Conservation (phyloP, 192 early-diverging fungal genomes). For the Oehlia diaphana region DNA sequence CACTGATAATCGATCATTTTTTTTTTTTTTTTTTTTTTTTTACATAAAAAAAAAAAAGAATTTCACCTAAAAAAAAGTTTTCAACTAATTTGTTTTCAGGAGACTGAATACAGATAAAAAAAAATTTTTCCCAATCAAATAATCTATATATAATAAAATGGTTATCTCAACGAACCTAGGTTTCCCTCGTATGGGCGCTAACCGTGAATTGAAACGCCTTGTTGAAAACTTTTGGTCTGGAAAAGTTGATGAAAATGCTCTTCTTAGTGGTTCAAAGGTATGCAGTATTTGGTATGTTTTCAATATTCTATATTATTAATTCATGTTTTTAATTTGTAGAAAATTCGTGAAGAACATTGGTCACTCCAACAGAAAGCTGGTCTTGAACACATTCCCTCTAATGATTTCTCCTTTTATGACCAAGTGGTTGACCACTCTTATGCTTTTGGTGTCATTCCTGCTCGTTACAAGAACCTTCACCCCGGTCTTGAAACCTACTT, state of each 20-base stretch:
- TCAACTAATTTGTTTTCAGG: too few species aligned
- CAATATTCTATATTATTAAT: background rate
- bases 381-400: slow-evolving; percentile 82
- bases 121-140: too few species aligned
- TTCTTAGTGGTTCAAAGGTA: slow-evolving; percentile 59
- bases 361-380: slow-evolving; percentile 63
- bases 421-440: slow-evolving; percentile 77
- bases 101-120: too few species aligned
- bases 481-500: slow-evolving; percentile 84
- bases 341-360: slow-evolving; percentile 75
- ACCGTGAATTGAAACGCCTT: slow-evolving; percentile 95
- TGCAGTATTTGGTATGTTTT: background rate
- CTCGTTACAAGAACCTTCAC: slow-evolving; percentile 63
- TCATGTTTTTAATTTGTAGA: slow-evolving; percentile 22
- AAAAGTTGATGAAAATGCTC: slow-evolving; percentile 73
- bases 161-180: slow-evolving; percentile 60
- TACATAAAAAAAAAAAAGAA: too few species aligned
- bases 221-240: slow-evolving; percentile 93
- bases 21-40: too few species aligned
- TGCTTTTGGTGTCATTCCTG: slow-evolving; percentile 63
- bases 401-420: slow-evolving; percentile 97
- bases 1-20: too few species aligned
- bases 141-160: slow-evolving; percentile 28
- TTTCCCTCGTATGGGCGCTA: slow-evolving; percentile 92
- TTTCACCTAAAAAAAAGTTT: too few species aligned